Base-by-base conservation (phyloP, 139 green algal species). In the Astrephomene gubernaculifera region DNA sequence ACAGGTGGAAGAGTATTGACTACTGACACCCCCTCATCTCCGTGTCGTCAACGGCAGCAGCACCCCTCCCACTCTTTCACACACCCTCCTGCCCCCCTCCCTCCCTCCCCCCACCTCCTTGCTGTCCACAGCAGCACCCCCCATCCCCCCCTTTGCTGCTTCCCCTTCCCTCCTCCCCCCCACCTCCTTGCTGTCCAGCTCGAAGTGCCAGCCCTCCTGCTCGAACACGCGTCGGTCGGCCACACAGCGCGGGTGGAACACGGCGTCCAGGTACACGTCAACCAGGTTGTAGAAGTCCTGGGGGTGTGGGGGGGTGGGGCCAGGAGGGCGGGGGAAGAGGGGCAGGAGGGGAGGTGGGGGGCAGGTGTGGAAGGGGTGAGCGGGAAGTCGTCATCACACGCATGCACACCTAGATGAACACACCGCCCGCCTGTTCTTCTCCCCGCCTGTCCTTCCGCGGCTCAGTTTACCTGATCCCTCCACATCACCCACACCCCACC, bases 221-320 rank as follows among this genome's bases (percentile, higher is more conserved):
- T 97, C 92, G 91, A 99, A 99, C 70, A 95, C 97, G 71, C 92
- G 90, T 43, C 91, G 87, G 89, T 99, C 96, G 19, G 68, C 88
- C 9, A 99, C 86, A 87, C 97, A 99, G 60, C 91, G 92, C 3
- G 97, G 97, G 93, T 97, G 93, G 86, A 99, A 95, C 86, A 99
- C 97, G 17, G 97, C 97, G 81, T 99, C 97, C 68, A 99, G 90
- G 92, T 99, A 99, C 41, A 99, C 96, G 88, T 99, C 97, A 64
- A 99, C 94, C 81, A 99, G 94, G 92, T 99, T 99, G 95, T 99
- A 98, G 78, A 98, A 99, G 90, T 99, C 97, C 93, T 98, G 95
- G 43, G 95, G 97, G 57, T 0, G 54, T 27, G 36, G 35, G 22
- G 10, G 12, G 27, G 29, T 7, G 70, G 70, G 43, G 68, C 24